These are phyloP conservation scores for Mitragyna speciosa DNA, from an alignment of 257 asterid species.

Conservation along the genomic window DNA sequence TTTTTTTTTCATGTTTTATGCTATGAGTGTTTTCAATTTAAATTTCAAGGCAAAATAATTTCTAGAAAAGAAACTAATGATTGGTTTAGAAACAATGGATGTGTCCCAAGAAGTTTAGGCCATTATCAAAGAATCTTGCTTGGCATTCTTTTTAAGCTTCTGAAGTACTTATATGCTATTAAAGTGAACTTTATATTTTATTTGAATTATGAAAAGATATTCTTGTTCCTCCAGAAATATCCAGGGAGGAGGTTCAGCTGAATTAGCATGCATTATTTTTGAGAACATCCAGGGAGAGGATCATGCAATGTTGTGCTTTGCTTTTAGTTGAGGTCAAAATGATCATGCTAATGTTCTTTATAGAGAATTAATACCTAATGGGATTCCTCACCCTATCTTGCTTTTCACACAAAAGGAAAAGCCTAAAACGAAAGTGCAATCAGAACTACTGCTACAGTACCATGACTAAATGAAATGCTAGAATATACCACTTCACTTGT, in stretches of 20 bases:
- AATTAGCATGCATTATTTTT: background rate
- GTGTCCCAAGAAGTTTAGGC: background rate
- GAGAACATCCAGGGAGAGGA: background rate
- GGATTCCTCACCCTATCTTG: constrained; percentile 19
- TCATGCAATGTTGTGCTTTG: constrained; percentile 1
- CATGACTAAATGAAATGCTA: background rate
- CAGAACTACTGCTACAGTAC: background rate
- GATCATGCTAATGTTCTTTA: constrained; percentile 13
- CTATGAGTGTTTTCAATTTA: background rate
- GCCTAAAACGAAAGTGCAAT: background rate
- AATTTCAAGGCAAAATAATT: background rate
- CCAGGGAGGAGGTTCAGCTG: background rate
- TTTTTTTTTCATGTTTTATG: too few species aligned
- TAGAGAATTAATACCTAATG: background rate
- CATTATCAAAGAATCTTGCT: background rate
- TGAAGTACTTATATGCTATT: background rate
- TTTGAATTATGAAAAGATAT: background rate
- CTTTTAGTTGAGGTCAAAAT: constrained; percentile 10
- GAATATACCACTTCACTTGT: constrained; percentile 18
- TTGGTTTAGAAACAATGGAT: background rate
- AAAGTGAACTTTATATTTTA: background rate
- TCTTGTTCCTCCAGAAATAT: constrained; percentile 7
- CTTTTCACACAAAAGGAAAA: constrained; percentile 1
- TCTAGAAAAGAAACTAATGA: background rate
- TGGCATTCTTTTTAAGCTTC: background rate